Base-by-base conservation (phyloP, 805 yeast genomes). In the Metschnikowia dekortorum region DNA sequence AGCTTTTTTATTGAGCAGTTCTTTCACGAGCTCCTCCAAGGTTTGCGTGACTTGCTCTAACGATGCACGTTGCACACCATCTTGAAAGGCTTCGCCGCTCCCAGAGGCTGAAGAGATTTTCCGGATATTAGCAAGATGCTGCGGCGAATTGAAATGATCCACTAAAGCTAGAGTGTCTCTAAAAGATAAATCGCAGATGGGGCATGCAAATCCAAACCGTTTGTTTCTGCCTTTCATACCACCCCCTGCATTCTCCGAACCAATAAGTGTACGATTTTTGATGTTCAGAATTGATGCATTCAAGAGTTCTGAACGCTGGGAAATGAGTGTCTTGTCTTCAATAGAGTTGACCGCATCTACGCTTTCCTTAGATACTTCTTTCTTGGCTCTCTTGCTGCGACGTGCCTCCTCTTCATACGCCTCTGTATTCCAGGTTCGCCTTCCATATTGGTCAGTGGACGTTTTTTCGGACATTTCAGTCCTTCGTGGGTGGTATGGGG, bases 161-260 rank as follows among this genome's bases (percentile, higher is more conserved):
- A 89, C 75, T 63, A 83, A 82, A 53, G 89, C 86, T 57, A 89
- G 69, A 50, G 87, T 85, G 63, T 94, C 97, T 61, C 89, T 83
- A 68, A 81, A 92, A 2, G 92, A 84, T 51, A 88, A 65, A 54
- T 85, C 81, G 66, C 99, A 94, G 1, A 80, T 65, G 9, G 85
- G 87, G 67, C 99, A 94, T 58, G 79, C 79, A 67, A 92, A 92
- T 22, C 97, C 97, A 53, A 88, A 87, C 28, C 87, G 81, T 76
- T 48, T 89, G 81, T 53, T 70, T 40, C 57, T 66, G 47, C 62
- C 74, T 30, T 34, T 37, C 22, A 44, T 36, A 8, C 39, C 39
- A 29, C 16, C 36, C 3, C 39, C 39, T 14, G 46, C 32, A 26
- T 36, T 26, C 37, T 56, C 35, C 63, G 69, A 35, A 10, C 63